These are phyloP conservation scores for Suillus lakei DNA, from an alignment of 768 basidiomycete species.

Conservation along the genomic window DNA sequence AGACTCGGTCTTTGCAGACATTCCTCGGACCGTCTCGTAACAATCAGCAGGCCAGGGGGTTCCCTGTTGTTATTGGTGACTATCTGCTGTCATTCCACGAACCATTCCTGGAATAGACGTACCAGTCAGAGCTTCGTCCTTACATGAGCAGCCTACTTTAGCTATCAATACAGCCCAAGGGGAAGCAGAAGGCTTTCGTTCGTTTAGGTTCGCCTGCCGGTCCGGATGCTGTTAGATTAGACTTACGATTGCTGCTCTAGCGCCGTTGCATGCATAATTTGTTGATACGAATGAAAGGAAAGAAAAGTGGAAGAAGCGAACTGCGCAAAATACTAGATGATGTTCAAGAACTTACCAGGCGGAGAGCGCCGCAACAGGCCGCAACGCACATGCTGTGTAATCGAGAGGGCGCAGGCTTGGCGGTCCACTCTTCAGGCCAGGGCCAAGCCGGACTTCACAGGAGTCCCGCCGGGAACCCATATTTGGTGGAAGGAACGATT, in stretches of 20 bases:
- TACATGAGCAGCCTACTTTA: neutral
- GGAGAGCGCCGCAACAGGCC: neutral
- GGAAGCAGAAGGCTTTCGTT: neutral
- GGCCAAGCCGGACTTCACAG: neutral
- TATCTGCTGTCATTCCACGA: neutral
- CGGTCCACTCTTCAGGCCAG: neutral
- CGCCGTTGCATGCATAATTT: neutral
- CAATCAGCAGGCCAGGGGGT: neutral
- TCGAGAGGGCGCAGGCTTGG: neutral
- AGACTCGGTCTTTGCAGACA: neutral
- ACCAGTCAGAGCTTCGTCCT: neutral
- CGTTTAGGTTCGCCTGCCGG: neutral
- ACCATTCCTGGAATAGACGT: neutral
- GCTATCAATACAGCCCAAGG: neutral
- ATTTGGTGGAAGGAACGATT: neutral
- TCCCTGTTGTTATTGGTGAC: neutral
- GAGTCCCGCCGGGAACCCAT: neutral
- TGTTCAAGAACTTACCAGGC: neutral
- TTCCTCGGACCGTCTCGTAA: conserved; percentile 6
- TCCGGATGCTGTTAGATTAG: neutral
- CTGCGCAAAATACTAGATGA: neutral
- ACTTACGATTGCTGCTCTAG: neutral
- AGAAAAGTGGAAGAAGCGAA: neutral
- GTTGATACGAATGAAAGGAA: neutral
- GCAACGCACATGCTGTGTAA: neutral